phyloP scores from a whole-genome alignment of 805 yeast species.

The Suhomyces prunicola region DNA sequence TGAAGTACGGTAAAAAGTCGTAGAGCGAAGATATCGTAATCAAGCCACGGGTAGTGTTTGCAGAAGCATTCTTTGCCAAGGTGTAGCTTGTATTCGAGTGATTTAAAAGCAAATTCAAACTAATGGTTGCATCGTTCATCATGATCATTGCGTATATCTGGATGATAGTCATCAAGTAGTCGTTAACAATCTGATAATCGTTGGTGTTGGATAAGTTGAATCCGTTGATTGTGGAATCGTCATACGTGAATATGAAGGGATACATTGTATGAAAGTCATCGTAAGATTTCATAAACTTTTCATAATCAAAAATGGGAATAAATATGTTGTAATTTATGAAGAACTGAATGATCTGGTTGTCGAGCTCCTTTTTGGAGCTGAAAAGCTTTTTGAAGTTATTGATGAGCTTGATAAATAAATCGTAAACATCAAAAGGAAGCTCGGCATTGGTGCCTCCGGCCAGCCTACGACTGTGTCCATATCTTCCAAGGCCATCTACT shows the following conservation, averaged over 20 bases:
- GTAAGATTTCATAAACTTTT: slow-evolving; percentile 50
- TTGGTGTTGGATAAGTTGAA: slow-evolving; percentile 43
- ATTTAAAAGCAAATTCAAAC: slow-evolving; percentile 39
- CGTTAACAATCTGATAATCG: slow-evolving; percentile 41
- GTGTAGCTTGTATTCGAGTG: slow-evolving; percentile 33
- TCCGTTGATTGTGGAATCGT: slow-evolving; percentile 45
- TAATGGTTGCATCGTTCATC: slow-evolving; percentile 47
- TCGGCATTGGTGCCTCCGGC: slow-evolving; percentile 10
- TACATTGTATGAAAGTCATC: slow-evolving; percentile 47
- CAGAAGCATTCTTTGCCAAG: slow-evolving; percentile 3
- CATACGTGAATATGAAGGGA: slow-evolving; percentile 46
- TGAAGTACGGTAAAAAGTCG: slow-evolving; percentile 46
- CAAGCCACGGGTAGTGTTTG: background rate
- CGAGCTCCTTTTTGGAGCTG: slow-evolving; percentile 38
- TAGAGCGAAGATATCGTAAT: slow-evolving; percentile 37
- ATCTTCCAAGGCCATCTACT: slow-evolving; percentile 2
- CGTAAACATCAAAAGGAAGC: slow-evolving; percentile 41
- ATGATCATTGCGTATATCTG: slow-evolving; percentile 51
- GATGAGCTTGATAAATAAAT: slow-evolving; percentile 41
- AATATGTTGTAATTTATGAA: slow-evolving; percentile 52
- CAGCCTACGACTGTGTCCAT: background rate
- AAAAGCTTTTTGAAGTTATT: slow-evolving; percentile 42
- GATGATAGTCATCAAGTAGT: slow-evolving; percentile 42
- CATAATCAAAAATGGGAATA: slow-evolving; percentile 54
- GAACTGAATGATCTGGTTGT: slow-evolving; percentile 46